phyloP scores from a whole-genome alignment of 176 grass and related monocot genomes.

The Carex kokanica region DNA sequence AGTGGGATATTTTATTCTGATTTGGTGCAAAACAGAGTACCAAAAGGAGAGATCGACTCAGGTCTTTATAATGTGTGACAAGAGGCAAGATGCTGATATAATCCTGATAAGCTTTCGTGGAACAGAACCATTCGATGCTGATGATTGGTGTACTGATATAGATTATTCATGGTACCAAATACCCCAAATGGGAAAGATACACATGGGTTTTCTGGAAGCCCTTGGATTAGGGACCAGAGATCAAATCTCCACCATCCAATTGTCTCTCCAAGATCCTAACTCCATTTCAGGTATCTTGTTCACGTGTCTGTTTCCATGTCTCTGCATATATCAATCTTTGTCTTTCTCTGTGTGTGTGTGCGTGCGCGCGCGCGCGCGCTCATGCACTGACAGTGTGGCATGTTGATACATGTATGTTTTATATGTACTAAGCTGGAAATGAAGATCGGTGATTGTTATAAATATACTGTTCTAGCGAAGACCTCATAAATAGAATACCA shows the following conservation, averaged over 20 bases:
- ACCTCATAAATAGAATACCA: not conserved
- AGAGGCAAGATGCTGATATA: constrained; percentile 32
- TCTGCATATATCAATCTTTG: not conserved
- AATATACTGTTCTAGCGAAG: not conserved
- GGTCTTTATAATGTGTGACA: constrained; percentile 66
- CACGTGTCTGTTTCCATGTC: not conserved
- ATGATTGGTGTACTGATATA: constrained; percentile 84
- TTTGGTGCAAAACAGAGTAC: constrained; percentile 48
- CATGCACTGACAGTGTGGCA: not conserved
- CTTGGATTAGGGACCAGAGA: constrained; percentile 57
- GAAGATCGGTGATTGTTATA: not conserved
- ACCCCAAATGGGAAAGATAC: constrained; percentile 66
- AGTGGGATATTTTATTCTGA: not conserved
- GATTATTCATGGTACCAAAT: constrained; percentile 65
- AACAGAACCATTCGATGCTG: constrained; percentile 77
- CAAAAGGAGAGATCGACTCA: constrained; percentile 46
- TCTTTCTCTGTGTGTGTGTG: not conserved
- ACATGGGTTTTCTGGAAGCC: constrained; percentile 84
- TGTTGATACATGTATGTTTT: not conserved
- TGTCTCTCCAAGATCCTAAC: not conserved
- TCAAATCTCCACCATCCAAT: constrained; percentile 19
- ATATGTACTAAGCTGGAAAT: not conserved
- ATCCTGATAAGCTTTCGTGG: constrained; percentile 60
- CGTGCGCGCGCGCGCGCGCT: not conserved
- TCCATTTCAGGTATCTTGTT: not conserved